Evolutionary conservation across 2,329 filamentous ascomycete genomes (phyloP).

Genomic region (Verticillium zaregamsianum): DNA sequence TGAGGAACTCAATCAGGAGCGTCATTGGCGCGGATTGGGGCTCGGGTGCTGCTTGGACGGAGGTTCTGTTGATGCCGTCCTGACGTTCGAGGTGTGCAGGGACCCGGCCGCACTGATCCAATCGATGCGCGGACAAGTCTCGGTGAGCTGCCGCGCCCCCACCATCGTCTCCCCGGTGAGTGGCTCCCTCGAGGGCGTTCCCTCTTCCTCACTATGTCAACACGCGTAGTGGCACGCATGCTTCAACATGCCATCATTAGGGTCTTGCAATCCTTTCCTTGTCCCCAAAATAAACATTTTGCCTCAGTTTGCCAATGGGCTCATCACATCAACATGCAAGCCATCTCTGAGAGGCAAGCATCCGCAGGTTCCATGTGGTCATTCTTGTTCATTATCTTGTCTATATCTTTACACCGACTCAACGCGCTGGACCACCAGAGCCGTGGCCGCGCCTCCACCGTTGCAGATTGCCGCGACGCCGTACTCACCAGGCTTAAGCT

Average conservation of each 20-base stretch:
- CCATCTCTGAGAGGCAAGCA: neutral
- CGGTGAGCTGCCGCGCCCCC: no score
- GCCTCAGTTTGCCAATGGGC: no score
- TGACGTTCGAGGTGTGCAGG: neutral
- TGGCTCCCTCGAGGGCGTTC: no score
- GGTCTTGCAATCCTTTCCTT: no score
- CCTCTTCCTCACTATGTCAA: no score
- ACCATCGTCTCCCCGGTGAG: neutral
- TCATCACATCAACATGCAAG: no score
- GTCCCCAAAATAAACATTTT: neutral
- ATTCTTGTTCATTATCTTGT: neutral
- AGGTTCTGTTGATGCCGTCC: neutral
- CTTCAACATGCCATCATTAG: no score
- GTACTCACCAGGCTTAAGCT: conserved; percentile 88
- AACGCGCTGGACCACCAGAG: conserved; percentile 83
- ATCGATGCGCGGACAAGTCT: no score
- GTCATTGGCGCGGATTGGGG: conserved; percentile 39
- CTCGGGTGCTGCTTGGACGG: neutral
- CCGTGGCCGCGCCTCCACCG: conserved; percentile 87
- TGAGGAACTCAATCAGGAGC: conserved; percentile 64
- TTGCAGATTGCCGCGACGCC: conserved; percentile 97
- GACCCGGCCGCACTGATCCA: no score
- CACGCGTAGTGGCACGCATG: no score
- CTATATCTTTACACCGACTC: conserved; percentile 43
- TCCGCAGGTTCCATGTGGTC: neutral